Conservation (phyloP, 1,284 basidiomycete genomes). For the Cryptococcus jaspeensis region DNA sequence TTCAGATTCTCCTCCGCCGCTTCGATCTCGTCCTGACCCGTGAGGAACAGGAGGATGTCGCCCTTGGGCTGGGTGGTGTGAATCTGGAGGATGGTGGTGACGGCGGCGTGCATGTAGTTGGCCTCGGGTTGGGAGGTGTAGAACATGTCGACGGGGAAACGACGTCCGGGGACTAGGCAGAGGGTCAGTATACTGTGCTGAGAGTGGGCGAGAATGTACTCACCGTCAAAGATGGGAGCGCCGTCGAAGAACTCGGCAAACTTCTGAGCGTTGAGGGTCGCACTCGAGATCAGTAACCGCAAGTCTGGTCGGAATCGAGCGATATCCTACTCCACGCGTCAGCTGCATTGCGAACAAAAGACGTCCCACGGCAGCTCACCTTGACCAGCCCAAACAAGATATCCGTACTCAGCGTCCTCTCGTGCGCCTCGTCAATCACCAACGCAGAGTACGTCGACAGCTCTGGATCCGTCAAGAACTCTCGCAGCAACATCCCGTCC, state of each 20-base stretch:
- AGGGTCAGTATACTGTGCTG: not conserved
- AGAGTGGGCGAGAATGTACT: slow-evolving; percentile 29
- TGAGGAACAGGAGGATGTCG: slow-evolving; percentile 97
- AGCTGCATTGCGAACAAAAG: not conserved
- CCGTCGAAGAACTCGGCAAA: slow-evolving; percentile 95
- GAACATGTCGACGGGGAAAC: slow-evolving; percentile 97
- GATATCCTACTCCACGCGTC: slow-evolving; percentile 67
- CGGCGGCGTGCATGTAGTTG: slow-evolving; percentile 96
- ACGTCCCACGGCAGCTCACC: slow-evolving; percentile 58
- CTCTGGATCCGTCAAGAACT: slow-evolving; percentile 94
- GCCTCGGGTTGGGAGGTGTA: slow-evolving; percentile 97
- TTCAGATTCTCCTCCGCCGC: slow-evolving; percentile 92
- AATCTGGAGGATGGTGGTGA: slow-evolving; percentile 98
- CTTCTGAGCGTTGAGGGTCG: slow-evolving; percentile 95
- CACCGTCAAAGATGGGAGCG: slow-evolving; percentile 88
- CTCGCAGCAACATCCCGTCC: slow-evolving; percentile 94
- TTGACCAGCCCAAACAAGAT: slow-evolving; percentile 95
- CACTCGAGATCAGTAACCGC: slow-evolving; percentile 85
- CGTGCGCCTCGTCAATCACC: slow-evolving; percentile 97
- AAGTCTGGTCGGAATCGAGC: slow-evolving; percentile 94
- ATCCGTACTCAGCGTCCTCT: slow-evolving; percentile 92
- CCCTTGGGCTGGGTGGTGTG: slow-evolving; percentile 97
- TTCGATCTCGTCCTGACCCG: slow-evolving; percentile 99
- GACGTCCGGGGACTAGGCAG: slow-evolving; percentile 81
- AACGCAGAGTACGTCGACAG: slow-evolving; percentile 86